Base-by-base conservation (phyloP, 2,329 filamentous ascomycete genomes). In the Tolypocladium amazonense region DNA sequence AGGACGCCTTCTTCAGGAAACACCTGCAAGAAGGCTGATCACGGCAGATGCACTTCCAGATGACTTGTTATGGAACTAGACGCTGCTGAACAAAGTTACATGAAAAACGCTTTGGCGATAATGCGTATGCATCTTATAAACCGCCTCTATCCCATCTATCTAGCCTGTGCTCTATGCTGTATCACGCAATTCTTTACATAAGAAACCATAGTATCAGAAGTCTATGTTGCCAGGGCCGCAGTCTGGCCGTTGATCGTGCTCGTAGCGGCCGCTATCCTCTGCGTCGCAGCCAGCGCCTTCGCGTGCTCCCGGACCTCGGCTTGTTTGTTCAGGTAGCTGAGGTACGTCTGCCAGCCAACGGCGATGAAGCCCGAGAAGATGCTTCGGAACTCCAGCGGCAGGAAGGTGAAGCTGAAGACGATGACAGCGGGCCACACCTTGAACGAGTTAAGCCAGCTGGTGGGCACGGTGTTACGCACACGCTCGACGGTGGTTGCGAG, bases 301-400 rank as follows among this genome's bases (percentile, higher is more conserved):
- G 50, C 59, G 8, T 59, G 60, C 47, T 65, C 63, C 52, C 56
- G 53, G 52, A 62, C 70, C 71, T 91, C 90, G 1, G 89, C 90
- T 62, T 78, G 77, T 67, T 88, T 81, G 68, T 96, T 96, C 68
- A 96, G 73, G 72, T 86, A 89, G 65, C 87, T 90, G 66, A 97
- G 70, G 78, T 96, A 97, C 0, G 90, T 92, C 81, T 96, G 92
- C 92, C 92, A 97, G 0, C 89, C 89, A 57, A 96, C 88, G 1
- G 90, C 90, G 64, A 96, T 82, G 8, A 88, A 76, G 1, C 89
- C 90, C 0, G 88, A 85, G 66, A 96, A 94, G 20, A 96, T 81
- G 66, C 86, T 89, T 57, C 92, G 80, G 73, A 90, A 93, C 69
- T 93, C 86, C 56, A 91, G 78, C 33, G 87, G 84, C 5, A 97